Evolutionary conservation across 495 filamentous ascomycete genomes (phyloP), one percentile per base, ranked within the genome.

Genomic region (Podospora appendiculata): DNA sequence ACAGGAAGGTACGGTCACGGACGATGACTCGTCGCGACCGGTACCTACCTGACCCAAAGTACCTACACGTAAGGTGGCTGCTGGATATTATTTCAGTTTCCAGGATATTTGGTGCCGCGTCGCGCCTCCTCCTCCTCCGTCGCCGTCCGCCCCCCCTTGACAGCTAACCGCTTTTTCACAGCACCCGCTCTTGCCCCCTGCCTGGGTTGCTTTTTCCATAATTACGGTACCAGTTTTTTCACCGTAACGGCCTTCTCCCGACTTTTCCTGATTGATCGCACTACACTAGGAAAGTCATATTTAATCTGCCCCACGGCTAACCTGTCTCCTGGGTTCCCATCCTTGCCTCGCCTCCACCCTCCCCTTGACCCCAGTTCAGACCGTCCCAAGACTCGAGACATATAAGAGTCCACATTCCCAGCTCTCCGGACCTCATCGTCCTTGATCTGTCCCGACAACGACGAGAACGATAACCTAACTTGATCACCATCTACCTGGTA

Each of bases 241-340:
- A 25, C 25, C 25, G 25, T 25, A 25, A 25, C 25, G 25, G 25
- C 25, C 25, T 25, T 52, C 41, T 45, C 45, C 51, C 47, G 51
- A 50, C 16, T 54, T 59, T 49, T 41, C 56, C 33, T 6, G 47
- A 47, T 58, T 42, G 55, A 32, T 43, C 48, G 10, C 41, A 8
- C 6, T 6, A 50, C 43, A 45, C 35, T 13, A 25, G 40, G 45
- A 32, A 41, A 43, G 19, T 45, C 17, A 48, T 32, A 55, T 48
- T 57, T 61, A 54, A 58, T 60, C 56, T 65, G 62, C 62, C 62
- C 62, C 62, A 65, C 58, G 60, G 51, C 32, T 25, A 58, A 58
- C 62, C 62, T 57, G 60, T 54, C 53, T 53, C 54, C 48, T 65
- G 62, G 62, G 62, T 55, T 18, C 32, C 48, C 13, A 25, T 17